Conservation (phyloP, 345 rosid species). For the Cardamine resedifolia region DNA sequence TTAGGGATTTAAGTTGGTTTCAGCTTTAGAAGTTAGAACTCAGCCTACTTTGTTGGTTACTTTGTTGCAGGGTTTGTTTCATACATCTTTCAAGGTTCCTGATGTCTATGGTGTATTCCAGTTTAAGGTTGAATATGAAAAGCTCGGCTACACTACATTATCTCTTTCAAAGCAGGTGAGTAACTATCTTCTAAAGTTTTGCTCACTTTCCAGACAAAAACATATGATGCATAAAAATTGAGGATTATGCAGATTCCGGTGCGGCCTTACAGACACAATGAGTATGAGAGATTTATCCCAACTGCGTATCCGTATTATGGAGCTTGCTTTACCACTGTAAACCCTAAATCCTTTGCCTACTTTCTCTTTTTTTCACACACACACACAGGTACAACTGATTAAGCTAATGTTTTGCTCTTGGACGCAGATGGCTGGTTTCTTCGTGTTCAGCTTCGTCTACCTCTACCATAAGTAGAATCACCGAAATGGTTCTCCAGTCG, state of each 20-base stretch:
- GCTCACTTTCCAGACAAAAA: background rate
- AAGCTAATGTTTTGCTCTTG: conserved; percentile 2
- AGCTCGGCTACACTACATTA: conserved; percentile 65
- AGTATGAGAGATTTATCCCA: conserved; percentile 66
- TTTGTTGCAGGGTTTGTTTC: conserved; percentile 59
- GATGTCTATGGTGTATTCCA: conserved; percentile 81
- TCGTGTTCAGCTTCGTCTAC: conserved; percentile 63
- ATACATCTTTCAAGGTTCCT: conserved; percentile 67
- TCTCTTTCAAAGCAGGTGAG: conserved; percentile 70
- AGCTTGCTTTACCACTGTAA: conserved; percentile 64
- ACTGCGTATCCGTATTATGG: conserved; percentile 70
- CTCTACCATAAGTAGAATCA: conserved; percentile 55
- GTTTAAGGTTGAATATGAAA: conserved; percentile 70
- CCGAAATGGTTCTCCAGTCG: conserved; percentile 4
- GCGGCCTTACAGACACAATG: conserved; percentile 67
- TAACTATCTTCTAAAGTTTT: conserved; percentile 3
- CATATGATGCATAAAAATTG: background rate
- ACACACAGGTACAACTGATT: background rate
- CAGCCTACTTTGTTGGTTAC: conserved; percentile 10
- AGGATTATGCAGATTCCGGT: conserved; percentile 59
- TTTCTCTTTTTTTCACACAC: too few relatives aligned
- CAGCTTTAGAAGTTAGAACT: background rate
- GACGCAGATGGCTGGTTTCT: conserved; percentile 76
- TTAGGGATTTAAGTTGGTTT: background rate
- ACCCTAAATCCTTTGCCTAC: conserved; percentile 2